Conservation (phyloP, 495 filamentous ascomycete species). For the Penicillium maclennaniae region DNA sequence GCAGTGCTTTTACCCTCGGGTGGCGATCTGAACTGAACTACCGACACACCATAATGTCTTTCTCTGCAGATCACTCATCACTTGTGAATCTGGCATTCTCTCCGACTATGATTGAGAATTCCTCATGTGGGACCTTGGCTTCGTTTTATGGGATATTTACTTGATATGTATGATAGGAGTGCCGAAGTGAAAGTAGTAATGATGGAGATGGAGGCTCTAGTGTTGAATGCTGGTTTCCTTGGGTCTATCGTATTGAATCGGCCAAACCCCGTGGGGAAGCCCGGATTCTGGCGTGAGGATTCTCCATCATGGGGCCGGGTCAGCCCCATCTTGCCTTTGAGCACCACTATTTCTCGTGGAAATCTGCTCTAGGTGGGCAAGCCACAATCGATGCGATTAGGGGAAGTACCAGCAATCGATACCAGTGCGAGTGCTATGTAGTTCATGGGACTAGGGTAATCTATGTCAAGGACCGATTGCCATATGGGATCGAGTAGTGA, state of each 20-base stretch:
- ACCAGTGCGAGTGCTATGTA: background rate
- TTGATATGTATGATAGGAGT: background rate
- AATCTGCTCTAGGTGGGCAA: background rate
- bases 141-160: background rate
- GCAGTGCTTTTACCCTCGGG: background rate
- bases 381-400: background rate
- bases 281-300: conserved; percentile 1
- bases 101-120: background rate
- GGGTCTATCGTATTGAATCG: background rate
- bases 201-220: background rate
- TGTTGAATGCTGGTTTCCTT: background rate
- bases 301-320: conserved; percentile 7
- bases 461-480: background rate
- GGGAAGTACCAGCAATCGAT: background rate
- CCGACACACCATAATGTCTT: background rate
- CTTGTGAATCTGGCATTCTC: background rate
- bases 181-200: background rate
- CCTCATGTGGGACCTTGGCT: background rate
- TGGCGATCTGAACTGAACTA: background rate
- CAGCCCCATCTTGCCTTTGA: conserved; percentile 10
- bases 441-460: background rate
- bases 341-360: background rate
- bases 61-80: background rate
- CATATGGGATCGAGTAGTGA: background rate
- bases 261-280: conserved; percentile 10